Evolutionary conservation across 1,284 basidiomycete genomes (phyloP), one percentile per base, ranked within the genome.

Genomic region (Heterobasidion irregulare): DNA sequence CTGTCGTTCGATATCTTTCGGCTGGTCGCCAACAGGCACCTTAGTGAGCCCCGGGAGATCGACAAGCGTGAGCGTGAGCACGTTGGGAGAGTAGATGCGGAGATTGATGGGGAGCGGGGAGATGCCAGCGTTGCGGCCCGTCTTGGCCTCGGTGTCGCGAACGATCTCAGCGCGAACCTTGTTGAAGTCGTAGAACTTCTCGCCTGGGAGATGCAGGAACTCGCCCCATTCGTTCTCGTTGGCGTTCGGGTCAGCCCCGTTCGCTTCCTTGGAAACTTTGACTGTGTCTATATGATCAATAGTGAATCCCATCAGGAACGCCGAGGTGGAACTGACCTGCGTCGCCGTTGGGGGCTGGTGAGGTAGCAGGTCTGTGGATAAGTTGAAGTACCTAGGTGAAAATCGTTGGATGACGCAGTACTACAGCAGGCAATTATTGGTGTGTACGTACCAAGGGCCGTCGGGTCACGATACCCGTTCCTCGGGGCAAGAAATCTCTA

Each of bases 141-240:
- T 99, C 82, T 98, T 98, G 57, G 92, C 89, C 67, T 98, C 96
- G 1, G 96, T 99, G 69, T 99, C 96, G 58, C 88, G 85, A 36
- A 98, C 83, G 64, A 99, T 99, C 74, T 99, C 96, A 50, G 91
- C 92, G 59, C 95, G 81, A 67, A 98, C 97, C 79, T 97, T 96
- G 75, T 84, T 79, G 74, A 99, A 99, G 75, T 99, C 96, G 70
- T 88, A 89, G 75, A 98, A 97, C 74, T 98, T 98, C 74, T 98
- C 92, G 55, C 91, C 90, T 0, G 96, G 94, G 49, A 97, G 79
- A 69, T 97, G 94, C 47, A 98, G 75, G 78, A 99, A 99, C 74
- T 99, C 96, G 67, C 95, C 96, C 96, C 96, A 99, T 73, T 98
- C 96, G 65, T 97, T 85, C 57, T 84, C 77, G 70, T 94, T 97